Percentiles rank a stretch among this genome's conserved stretches.
Conservation (phyloP, 768 basidiomycete species). For the Boletus bicolor region DNA sequence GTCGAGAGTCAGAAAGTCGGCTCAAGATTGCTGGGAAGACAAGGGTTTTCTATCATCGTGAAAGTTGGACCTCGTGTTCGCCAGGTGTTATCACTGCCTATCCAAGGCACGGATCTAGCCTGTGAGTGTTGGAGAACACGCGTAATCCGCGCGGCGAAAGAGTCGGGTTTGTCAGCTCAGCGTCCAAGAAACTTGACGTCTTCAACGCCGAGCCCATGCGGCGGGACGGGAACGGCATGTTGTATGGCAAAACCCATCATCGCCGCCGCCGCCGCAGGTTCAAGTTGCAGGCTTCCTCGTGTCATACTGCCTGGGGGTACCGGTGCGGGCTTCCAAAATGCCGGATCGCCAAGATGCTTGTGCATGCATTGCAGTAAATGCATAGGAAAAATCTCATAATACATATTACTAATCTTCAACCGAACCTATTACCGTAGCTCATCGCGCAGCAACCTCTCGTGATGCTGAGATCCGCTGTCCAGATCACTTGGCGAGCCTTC, state of each 20-base stretch:
- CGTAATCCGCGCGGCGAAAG: conserved; percentile 16
- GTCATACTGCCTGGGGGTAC: not conserved
- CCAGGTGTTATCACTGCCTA: conserved; percentile 33
- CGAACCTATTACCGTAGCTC: not conserved
- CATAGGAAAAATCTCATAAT: too few species aligned
- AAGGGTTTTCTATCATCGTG: conserved; percentile 29
- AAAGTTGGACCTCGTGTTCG: conserved; percentile 27
- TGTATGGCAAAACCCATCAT: not conserved
- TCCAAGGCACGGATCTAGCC: conserved; percentile 14
- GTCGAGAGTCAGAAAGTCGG: conserved; percentile 15
- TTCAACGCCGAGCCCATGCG: not conserved
- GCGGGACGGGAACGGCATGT: not conserved
- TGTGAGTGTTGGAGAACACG: conserved; percentile 23
- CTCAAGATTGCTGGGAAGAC: not conserved
- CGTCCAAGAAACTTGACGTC: not conserved
- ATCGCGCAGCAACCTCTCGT: not conserved
- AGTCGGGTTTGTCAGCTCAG: not conserved
- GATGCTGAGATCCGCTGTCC: not conserved
- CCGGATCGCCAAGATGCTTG: not conserved
- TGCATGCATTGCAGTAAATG: not conserved
- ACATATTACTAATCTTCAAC: not conserved
- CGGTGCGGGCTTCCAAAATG: not conserved
- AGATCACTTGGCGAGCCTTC: not conserved
- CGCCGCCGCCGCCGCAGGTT: not conserved
- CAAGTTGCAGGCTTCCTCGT: conserved; percentile 4